Percentiles rank a stretch among this genome's conserved stretches.
Evolutionary conservation across 2,329 filamentous ascomycete species (phyloP).

Genomic region (Epichloe sibirici): DNA sequence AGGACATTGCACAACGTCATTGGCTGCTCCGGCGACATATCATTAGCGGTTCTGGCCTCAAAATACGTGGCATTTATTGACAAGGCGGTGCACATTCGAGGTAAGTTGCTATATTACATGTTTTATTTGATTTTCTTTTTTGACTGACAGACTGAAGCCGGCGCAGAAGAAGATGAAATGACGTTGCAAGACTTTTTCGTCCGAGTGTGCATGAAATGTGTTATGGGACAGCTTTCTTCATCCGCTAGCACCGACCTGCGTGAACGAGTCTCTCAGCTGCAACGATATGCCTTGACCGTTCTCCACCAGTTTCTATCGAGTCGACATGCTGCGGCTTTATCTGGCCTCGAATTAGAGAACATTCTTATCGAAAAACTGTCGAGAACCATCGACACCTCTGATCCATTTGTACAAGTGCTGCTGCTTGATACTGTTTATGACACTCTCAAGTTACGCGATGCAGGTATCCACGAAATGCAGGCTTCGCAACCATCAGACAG

Average conservation of each 20-base stretch:
- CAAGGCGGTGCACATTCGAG: constrained; percentile 24
- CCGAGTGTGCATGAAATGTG: constrained; percentile 51
- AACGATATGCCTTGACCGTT: constrained; percentile 57
- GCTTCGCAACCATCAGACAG: constrained; percentile 36
- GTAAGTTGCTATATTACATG: constrained; percentile 29
- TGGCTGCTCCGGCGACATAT: constrained; percentile 49
- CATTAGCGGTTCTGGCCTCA: constrained; percentile 59
- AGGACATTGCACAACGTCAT: constrained; percentile 63
- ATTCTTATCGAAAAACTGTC: constrained; percentile 57
- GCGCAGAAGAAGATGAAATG: constrained; percentile 39
- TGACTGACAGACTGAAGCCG: constrained; percentile 26
- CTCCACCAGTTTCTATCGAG: constrained; percentile 58
- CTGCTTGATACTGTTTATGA: constrained; percentile 69
- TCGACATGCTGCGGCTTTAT: constrained; percentile 46
- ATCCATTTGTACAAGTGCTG: constrained; percentile 62
- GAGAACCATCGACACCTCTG: constrained; percentile 46
- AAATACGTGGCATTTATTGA: constrained; percentile 29
- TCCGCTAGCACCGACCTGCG: constrained; percentile 15
- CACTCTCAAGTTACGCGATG: constrained; percentile 53
- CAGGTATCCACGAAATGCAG: constrained; percentile 26
- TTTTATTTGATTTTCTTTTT: not conserved
- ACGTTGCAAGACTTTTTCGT: constrained; percentile 57
- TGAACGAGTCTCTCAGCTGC: constrained; percentile 49
- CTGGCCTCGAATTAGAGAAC: constrained; percentile 56
- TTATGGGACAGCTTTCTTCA: constrained; percentile 22